Evolutionary conservation across 495 filamentous ascomycete genomes (phyloP).

Genomic region (Mytilinidion resinicola): DNA sequence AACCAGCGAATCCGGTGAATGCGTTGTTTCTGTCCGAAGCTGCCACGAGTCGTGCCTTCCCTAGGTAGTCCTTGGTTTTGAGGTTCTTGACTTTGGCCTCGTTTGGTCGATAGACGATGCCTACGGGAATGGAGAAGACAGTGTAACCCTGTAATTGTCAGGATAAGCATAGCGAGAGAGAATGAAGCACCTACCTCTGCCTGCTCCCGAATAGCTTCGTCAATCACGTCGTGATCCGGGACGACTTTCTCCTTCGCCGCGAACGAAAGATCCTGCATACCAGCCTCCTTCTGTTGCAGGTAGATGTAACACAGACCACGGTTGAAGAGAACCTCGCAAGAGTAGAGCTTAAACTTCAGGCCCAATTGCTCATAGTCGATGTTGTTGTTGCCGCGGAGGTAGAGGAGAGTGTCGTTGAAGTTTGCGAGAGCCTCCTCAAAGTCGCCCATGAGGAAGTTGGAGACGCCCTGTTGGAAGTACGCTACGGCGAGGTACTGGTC

Average conservation of each 20-base stretch:
- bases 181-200: conserved; percentile 62
- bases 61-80: conserved; percentile 93
- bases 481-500: conserved; percentile 96
- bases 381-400: conserved; percentile 89
- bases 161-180: not conserved
- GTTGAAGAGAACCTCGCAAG: conserved; percentile 98
- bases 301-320: conserved; percentile 97
- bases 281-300: conserved; percentile 79
- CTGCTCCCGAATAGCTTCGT: conserved; percentile 88
- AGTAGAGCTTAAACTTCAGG: conserved; percentile 91
- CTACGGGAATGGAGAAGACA: conserved; percentile 97
- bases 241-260: conserved; percentile 96
- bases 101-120: conserved; percentile 90
- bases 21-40: conserved; percentile 73
- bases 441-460: conserved; percentile 94
- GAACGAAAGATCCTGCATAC: conserved; percentile 84
- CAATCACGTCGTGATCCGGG: conserved; percentile 92
- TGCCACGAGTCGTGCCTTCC: conserved; percentile 88
- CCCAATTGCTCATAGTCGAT: conserved; percentile 99
- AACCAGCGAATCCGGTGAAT: conserved; percentile 68
- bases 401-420: conserved; percentile 96
- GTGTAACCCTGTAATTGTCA: conserved; percentile 71
- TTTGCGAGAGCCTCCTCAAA: conserved; percentile 97
- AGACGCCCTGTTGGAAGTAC: conserved; percentile 98
- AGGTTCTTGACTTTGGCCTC: conserved; percentile 97